Percentiles rank a stretch among this genome's conserved stretches.
Conservation (phyloP, 345 rosid species). For the Linum tenue region DNA sequence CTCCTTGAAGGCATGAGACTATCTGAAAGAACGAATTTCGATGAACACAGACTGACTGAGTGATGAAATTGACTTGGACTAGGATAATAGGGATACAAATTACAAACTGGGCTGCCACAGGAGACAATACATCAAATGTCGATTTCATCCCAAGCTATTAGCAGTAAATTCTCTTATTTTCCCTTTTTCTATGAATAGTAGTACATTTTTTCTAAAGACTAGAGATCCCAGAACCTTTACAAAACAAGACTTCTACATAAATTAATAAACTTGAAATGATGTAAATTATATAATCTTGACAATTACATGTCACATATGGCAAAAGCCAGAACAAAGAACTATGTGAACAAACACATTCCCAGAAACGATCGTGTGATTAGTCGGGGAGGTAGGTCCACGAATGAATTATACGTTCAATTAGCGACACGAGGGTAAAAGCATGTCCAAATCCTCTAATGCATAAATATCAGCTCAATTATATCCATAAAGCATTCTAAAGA, state of each 20-base stretch:
- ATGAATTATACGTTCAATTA: too few relatives aligned
- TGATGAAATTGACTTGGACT: not conserved
- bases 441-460: too few relatives aligned
- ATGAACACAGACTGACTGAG: constrained; percentile 2
- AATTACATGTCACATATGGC: too few relatives aligned
- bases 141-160: not conserved
- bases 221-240: not conserved
- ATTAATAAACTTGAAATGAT: too few relatives aligned
- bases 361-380: too few relatives aligned
- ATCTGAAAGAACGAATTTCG: constrained; percentile 40
- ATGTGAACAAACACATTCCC: too few relatives aligned
- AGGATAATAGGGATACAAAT: not conserved
- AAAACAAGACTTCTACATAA: not conserved
- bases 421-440: too few relatives aligned
- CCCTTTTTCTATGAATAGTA: not conserved
- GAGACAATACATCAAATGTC: not conserved
- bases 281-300: too few relatives aligned
- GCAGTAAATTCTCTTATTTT: not conserved
- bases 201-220: not conserved
- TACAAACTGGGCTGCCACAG: not conserved
- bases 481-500: too few relatives aligned
- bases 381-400: too few relatives aligned
- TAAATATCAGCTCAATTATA: too few relatives aligned
- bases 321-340: too few relatives aligned
- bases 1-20: constrained; percentile 95